Evolutionary conservation across 176 grass and related monocot species (phyloP), one percentile per base, ranked within the genome.

Genomic region (Bonia amplexicaulis): DNA sequence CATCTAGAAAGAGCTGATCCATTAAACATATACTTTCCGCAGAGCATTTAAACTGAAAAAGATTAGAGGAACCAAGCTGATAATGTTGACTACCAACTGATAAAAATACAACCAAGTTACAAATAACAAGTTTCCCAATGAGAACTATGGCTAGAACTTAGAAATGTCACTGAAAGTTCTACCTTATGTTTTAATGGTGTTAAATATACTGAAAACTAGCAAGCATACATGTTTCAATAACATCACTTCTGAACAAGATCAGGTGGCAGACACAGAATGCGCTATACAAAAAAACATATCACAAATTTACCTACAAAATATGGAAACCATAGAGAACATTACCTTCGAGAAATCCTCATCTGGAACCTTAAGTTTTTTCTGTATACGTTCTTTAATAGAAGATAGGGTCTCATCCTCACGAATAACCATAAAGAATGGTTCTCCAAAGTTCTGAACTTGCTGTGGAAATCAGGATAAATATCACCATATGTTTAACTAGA

Each of bases 361-460:
- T 80, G 84, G 67, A 92, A 98, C 81, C 83, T 95, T 94, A 19
- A 98, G 86, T 78, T 94, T 98, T 80, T 92, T 95, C 71, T 98
- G 96, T 76, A 95, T 91, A 75, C 93, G 93, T 26, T 90, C 90
- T 86, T 96, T 99, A 12, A 99, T 87, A 69, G 94, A 92, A 73
- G 90, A 90, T 80, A 99, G 77, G 76, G 79, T 91, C 74, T 99
- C 97, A 29, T 89, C 91, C 89, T 99, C 97, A 79, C 86, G 91
- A 89, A 99, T 96, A 84, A 99, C 90, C 78, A 99, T 87, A 88
- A 99, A 99, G 54, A 99, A 96, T 69, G 97, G 97, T 58, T 99
- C 97, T 66, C 97, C 97, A 85, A 99, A 99, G 80, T 99, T 99
- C 80, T 96, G 97, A 87, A 99, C 97, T 94, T 94, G 97, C 93